Evolutionary conservation across 1,284 basidiomycete genomes (phyloP), one percentile per base, ranked within the genome.

Genomic region (Gomphus bonarii): DNA sequence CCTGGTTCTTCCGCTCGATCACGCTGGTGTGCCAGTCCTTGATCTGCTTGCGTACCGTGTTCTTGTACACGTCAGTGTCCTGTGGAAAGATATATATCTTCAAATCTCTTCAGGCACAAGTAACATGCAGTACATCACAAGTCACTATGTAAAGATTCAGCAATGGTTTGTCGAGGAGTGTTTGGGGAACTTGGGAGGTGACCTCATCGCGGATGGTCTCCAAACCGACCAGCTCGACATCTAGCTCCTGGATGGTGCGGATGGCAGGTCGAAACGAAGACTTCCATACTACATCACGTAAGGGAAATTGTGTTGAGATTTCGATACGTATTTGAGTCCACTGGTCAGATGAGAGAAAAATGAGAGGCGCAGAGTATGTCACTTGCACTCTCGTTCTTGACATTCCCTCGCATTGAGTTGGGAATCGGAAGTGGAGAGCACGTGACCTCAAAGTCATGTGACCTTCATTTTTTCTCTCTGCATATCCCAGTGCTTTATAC

Each of bases 281-380:
- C 68, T 88, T 94, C 94, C 95, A 97, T 69, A 95, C 90, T 20
- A 97, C 77, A 69, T 87, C 94, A 54, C 86, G 83, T 53, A 97
- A 74, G 0, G 94, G 94, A 11, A 95, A 73, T 64, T 94, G 92
- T 0, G 79, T 77, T 30, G 74, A 72, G 55, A 91, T 73, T 3
- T 83, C 83, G 20, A 74, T 71, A 61, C 83, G 75, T 28, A 91
- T 78, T 65, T 87, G 82, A 56, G 75, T 77, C 82, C 86, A 90
- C 63, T 77, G 80, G 47, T 81, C 79, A 1, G 87, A 85, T 14
- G 79, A 73, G 22, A 86, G 72, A 63, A 85, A 82, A 22, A 78
- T 68, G 16, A 75, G 74, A n/a, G 82, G 74, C 5, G 81, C 79
- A 36, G 83, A 73, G 63, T 84, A 88, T 7, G 88, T 84, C 63